phyloP scores from a whole-genome alignment of 2,329 filamentous ascomycete genomes.

The Tolypocladium tropicale region DNA sequence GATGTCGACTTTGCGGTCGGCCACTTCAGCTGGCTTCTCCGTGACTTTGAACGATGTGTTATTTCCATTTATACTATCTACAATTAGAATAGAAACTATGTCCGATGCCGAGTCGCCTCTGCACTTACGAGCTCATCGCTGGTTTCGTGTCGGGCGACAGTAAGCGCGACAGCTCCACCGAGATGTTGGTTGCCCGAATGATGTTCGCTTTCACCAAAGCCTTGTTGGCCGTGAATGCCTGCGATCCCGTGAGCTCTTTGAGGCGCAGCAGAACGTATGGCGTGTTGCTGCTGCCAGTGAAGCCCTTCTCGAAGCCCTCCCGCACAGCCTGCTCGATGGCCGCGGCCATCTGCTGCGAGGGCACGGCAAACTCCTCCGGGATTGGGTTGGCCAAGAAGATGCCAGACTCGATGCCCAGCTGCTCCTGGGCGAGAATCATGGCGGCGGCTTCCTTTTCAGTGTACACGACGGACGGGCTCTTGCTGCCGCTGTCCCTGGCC shows the following conservation, averaged over 20 bases:
- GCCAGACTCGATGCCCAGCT: conserved; percentile 64
- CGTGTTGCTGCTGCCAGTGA: conserved; percentile 68
- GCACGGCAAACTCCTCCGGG: conserved; percentile 58
- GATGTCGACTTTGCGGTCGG: conserved; percentile 45
- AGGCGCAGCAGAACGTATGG: conserved; percentile 75
- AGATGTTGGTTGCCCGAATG: conserved; percentile 41
- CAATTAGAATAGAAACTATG: conserved; percentile 25
- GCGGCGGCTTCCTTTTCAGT: conserved; percentile 75
- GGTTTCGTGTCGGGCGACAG: conserved; percentile 19
- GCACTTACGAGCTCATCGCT: conserved; percentile 26
- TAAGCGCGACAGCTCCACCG: conserved; percentile 40
- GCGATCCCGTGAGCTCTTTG: conserved; percentile 63
- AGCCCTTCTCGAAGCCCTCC: conserved; percentile 54
- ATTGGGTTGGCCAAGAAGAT: conserved; percentile 86
- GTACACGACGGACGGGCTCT: conserved; percentile 65
- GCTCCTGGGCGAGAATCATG: conserved; percentile 74
- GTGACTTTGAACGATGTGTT: conserved; percentile 6
- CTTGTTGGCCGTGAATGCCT: conserved; percentile 64
- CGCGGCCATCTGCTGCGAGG: conserved; percentile 57
- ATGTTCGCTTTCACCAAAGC: conserved; percentile 47
- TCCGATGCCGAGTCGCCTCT: conserved; percentile 8
- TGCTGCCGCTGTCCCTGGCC: conserved; percentile 74
- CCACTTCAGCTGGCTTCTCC: conserved; percentile 4
- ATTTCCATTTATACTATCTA: conserved; percentile 19
- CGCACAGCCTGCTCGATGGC: conserved; percentile 59